These are phyloP conservation scores for Teunomyces panamensis DNA, from an alignment of 805 yeast genomes.

Conservation along the genomic window DNA sequence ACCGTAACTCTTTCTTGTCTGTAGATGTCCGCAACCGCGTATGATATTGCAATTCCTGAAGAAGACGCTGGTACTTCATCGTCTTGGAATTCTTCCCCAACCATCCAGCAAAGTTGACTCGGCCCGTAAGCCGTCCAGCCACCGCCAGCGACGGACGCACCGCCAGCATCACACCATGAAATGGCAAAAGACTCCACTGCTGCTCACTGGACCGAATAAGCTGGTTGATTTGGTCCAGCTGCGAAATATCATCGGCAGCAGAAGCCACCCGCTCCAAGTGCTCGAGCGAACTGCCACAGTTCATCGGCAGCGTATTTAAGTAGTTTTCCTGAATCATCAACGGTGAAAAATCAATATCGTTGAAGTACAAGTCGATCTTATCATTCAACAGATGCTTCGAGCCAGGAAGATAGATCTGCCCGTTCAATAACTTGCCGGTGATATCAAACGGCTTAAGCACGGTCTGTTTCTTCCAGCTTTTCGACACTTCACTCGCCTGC, in stretches of 20 bases:
- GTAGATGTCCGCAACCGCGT: conserved; percentile 78
- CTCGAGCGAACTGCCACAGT: conserved; percentile 32
- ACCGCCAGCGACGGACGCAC: conserved; percentile 74
- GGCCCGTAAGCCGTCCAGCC: conserved; percentile 65
- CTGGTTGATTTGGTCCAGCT: conserved; percentile 76
- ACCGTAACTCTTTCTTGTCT: conserved; percentile 67
- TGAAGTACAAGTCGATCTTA: conserved; percentile 84
- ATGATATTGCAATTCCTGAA: conserved; percentile 88
- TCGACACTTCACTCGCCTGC: conserved; percentile 60
- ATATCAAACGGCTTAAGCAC: conserved; percentile 91
- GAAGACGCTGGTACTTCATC: conserved; percentile 69
- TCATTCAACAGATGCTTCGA: conserved; percentile 65
- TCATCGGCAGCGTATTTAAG: conserved; percentile 58
- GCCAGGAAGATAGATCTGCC: conserved; percentile 53
- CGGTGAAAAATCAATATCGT: conserved; percentile 92
- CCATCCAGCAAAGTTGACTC: conserved; percentile 81
- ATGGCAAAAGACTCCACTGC: conserved; percentile 90
- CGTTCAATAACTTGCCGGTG: conserved; percentile 59
- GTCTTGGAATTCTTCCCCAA: conserved; percentile 86
- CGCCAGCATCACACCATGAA: conserved; percentile 84
- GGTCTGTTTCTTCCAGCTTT: conserved; percentile 86
- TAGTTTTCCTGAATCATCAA: conserved; percentile 96
- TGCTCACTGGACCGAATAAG: conserved; percentile 88
- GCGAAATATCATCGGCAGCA: conserved; percentile 88
- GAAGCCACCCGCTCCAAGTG: conserved; percentile 63